phyloP scores from a whole-genome alignment of 2,329 filamentous ascomycete species.

The Capronia epimyces region DNA sequence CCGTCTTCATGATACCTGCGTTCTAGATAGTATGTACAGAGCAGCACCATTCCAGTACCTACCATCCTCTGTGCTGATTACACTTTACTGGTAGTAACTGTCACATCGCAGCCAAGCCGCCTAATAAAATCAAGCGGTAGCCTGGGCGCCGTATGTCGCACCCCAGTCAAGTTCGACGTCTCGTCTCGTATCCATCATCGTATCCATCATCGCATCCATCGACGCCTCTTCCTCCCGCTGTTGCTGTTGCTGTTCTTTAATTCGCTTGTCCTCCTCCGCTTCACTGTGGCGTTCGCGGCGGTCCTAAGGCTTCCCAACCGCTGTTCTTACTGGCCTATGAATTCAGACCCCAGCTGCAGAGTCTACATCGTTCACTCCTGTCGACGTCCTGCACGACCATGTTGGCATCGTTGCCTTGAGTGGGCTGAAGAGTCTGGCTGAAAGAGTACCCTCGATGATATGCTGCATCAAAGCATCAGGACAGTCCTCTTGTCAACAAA shows the following conservation, averaged over 20 bases:
- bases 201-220: background rate
- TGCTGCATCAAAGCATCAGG: too few species aligned
- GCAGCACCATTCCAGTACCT: too few species aligned
- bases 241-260: too few species aligned
- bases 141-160: background rate
- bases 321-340: background rate
- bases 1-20: too few species aligned
- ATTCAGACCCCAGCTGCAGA: background rate
- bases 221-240: background rate
- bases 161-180: background rate
- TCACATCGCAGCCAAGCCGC: background rate
- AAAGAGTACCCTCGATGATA: background rate
- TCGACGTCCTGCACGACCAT: too few species aligned
- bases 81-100: too few species aligned
- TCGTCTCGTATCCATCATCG: background rate
- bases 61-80: too few species aligned
- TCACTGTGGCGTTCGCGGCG: slow-evolving; percentile 12
- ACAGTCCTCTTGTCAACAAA: too few species aligned
- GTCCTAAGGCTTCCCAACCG: background rate
- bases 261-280: slow-evolving; percentile 3
- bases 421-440: background rate
- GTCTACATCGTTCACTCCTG: background rate
- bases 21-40: too few species aligned
- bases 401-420: too few species aligned
- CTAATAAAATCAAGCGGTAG: background rate